Evolutionary conservation across 2,329 filamentous ascomycete genomes (phyloP).

Genomic region (Sporothrix dimorphospora): DNA sequence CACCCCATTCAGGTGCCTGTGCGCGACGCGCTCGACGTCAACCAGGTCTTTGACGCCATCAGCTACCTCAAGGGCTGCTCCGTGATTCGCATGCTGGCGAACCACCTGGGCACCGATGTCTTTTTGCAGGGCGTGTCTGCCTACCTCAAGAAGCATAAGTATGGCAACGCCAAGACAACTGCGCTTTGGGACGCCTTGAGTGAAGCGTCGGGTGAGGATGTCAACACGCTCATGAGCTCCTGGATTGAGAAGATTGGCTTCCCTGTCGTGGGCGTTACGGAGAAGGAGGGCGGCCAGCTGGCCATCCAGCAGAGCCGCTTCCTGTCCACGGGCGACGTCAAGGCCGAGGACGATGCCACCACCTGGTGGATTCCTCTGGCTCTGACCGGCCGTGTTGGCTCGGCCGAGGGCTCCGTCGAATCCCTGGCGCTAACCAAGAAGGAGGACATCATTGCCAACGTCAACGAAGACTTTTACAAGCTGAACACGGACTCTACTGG

Average conservation of each 20-base stretch:
- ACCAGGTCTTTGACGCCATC: conserved; percentile 97
- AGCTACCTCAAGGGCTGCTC: conserved; percentile 97
- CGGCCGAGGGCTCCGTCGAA: conserved; percentile 57
- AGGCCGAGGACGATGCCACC: conserved; percentile 86
- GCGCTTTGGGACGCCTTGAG: conserved; percentile 89
- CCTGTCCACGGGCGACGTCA: conserved; percentile 87
- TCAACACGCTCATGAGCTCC: conserved; percentile 83
- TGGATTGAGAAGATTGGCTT: conserved; percentile 98
- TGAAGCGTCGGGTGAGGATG: conserved; percentile 84
- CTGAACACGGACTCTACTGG: conserved; percentile 87
- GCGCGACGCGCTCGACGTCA: conserved; percentile 88
- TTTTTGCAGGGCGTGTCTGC: conserved; percentile 89
- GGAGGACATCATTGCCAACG: conserved; percentile 72
- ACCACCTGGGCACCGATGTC: conserved; percentile 81
- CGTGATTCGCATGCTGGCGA: conserved; percentile 93
- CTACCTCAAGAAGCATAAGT: conserved; percentile 87
- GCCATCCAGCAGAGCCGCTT: conserved; percentile 85
- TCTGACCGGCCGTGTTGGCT: conserved; percentile 73
- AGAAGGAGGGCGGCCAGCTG: conserved; percentile 76
- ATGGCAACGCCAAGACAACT: conserved; percentile 86
- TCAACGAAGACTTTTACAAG: conserved; percentile 86
- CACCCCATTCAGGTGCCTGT: conserved; percentile 97
- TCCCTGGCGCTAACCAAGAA: conserved; percentile 73
- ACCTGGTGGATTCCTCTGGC: conserved; percentile 95
- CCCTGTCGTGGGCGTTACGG: conserved; percentile 82